phyloP scores from a whole-genome alignment of 768 basidiomycete genomes.

The Terana coerulea region DNA sequence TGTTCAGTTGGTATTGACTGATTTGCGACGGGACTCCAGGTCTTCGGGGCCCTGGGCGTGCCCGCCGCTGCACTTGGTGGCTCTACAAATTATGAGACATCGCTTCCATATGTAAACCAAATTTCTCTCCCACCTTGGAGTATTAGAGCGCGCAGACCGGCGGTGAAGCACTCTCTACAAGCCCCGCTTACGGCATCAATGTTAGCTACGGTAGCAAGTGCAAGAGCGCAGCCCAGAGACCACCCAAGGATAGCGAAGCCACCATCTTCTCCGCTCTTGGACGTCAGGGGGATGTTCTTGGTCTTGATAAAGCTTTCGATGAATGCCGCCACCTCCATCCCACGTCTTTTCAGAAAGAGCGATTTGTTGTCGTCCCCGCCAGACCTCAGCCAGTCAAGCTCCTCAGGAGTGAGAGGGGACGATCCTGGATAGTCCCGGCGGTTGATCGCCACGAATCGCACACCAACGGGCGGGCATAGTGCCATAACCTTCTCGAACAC shows the following conservation, averaged over 20 bases:
- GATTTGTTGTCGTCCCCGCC: background rate
- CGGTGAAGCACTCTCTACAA: background rate
- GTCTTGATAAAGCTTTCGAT: background rate
- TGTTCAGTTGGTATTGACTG: conserved; percentile 20
- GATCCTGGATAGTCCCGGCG: conserved; percentile 24
- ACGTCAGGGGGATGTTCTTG: background rate
- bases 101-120: background rate
- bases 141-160: conserved; percentile 1
- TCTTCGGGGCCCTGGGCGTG: conserved; percentile 18
- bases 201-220: background rate
- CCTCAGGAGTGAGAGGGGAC: conserved; percentile 12
- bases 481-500: conserved; percentile 5
- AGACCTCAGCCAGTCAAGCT: conserved; percentile 1
- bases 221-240: background rate
- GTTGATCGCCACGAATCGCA: conserved; percentile 21
- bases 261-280: background rate
- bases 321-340: background rate
- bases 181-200: background rate
- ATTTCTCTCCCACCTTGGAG: background rate
- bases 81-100: conserved; percentile 17
- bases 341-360: background rate
- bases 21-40: conserved; percentile 25
- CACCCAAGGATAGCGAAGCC: background rate
- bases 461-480: conserved; percentile 10
- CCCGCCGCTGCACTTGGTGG: conserved; percentile 26